Evolutionary conservation across 768 basidiomycete species (phyloP).

Genomic region (Lentinula sp.): DNA sequence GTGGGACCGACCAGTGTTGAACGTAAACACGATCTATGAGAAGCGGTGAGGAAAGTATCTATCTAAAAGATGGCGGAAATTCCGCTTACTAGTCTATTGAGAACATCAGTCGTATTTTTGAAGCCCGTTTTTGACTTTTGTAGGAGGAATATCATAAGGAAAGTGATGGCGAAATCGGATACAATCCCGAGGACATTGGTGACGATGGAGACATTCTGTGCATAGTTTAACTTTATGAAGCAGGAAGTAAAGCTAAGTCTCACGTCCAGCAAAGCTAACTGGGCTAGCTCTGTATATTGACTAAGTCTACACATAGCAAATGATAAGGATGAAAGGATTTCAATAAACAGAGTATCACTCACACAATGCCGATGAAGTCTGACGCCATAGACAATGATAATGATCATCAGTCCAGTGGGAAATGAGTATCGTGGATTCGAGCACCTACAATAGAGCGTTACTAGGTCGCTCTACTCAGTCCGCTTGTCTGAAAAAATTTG

Average conservation of each 20-base stretch:
- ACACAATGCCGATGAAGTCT: conserved; percentile 4
- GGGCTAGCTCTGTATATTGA: conserved; percentile 1
- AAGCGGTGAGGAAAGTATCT: not conserved
- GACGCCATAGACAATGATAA: not conserved
- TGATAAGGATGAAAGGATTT: not conserved
- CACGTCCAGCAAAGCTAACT: conserved; percentile 3
- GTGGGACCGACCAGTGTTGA: conserved; percentile 5
- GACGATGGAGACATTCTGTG: conserved; percentile 2
- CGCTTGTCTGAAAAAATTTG: not conserved
- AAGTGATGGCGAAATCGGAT: not conserved
- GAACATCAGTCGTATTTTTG: conserved; percentile 5
- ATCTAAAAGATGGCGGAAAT: not conserved
- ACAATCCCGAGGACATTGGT: conserved; percentile 6
- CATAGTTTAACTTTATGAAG: not conserved
- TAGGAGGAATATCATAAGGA: conserved; percentile 4
- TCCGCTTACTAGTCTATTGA: conserved; percentile 7
- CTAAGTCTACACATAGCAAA: not conserved
- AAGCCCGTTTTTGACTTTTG: conserved; percentile 7
- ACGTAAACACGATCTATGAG: conserved; percentile 6
- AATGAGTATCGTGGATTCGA: not conserved
- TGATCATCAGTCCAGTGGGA: not conserved
- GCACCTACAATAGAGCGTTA: conserved; percentile 2
- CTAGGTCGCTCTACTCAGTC: not conserved
- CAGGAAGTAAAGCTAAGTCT: not conserved
- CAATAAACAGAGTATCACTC: not conserved